These are phyloP conservation scores for Chaetomiaceae sp. DNA, from an alignment of 2,329 filamentous ascomycete species.

Conservation along the genomic window DNA sequence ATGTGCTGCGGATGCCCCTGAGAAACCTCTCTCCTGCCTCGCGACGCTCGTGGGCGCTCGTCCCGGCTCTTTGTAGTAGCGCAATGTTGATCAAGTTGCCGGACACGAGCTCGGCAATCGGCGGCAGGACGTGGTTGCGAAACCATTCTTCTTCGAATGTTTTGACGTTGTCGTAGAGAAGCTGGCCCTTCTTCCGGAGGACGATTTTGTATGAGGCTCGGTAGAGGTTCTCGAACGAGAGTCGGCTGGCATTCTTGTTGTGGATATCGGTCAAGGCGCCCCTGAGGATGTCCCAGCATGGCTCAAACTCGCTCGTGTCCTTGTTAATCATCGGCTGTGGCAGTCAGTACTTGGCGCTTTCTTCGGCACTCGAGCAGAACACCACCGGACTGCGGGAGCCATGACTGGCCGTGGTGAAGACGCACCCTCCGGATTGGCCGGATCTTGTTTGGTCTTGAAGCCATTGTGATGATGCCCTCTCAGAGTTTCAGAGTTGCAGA, in stretches of 20 bases:
- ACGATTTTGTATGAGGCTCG: constrained; percentile 92
- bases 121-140: constrained; percentile 62
- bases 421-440: constrained; percentile 23
- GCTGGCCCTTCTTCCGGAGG: constrained; percentile 75
- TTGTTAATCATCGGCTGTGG: constrained; percentile 29
- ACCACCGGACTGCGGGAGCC: no score
- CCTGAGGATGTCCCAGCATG: constrained; percentile 72
- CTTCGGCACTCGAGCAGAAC: no score
- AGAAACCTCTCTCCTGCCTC: constrained; percentile 80
- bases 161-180: constrained; percentile 76
- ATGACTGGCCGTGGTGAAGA: neutral
- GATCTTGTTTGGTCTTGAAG: constrained; percentile 20
- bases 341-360: constrained; percentile 12
- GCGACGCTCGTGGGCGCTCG: constrained; percentile 72
- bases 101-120: constrained; percentile 67
- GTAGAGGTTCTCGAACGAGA: constrained; percentile 95
- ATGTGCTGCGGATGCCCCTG: constrained; percentile 67
- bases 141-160: constrained; percentile 82
- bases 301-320: constrained; percentile 74
- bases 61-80: constrained; percentile 51
- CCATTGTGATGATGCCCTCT: constrained; percentile 10
- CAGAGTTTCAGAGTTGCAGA: no score
- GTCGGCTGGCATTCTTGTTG: constrained; percentile 78
- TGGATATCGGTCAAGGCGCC: constrained; percentile 83
- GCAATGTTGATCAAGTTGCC: constrained; percentile 58